Base-by-base conservation (phyloP, 768 basidiomycete species). In the Russula sp. region DNA sequence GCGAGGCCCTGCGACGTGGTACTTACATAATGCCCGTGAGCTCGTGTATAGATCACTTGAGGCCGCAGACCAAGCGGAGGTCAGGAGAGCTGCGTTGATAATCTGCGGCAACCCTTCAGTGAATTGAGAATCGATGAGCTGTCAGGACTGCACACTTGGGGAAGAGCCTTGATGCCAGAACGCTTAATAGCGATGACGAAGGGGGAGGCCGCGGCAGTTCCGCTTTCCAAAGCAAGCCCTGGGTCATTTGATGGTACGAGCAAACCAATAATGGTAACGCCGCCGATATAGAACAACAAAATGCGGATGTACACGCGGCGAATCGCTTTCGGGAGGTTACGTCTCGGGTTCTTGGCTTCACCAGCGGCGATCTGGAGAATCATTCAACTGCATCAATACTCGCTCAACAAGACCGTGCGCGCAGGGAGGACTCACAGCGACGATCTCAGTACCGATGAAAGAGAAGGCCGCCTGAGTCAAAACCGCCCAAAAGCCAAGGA, bases 371-470 rank as follows among this genome's bases (percentile, higher is more conserved):
- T 89, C 88, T 89, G 68, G 49, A 42, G 20, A 11, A 1, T 2
- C 16, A 44, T 44, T 44, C 16, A 18, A 18, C 35, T 37, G 18
- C 1, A 1, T 44, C 44, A 45, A 14, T n/a, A 18, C n/a, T 42
- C 51, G 54, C 44, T n/a, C n/a, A 35, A 44, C 61, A 40, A 70
- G 35, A 6, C 35, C 5, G 11, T 57, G 8, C 22, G 20, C 40
- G 16, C 51, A 9, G 45, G 13, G 27, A n/a, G 37, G 6, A 77
- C 83, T 69, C 77, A 90, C 87, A 34, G 91, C 92, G 47, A 96
- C 93, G 70, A 96, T 94, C 74, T 98, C 95, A 6, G 93, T 94
- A 16, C 94, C 95, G 63, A 94, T 93, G 73, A 81, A 95, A 11
- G 91, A 93, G 79, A 95, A 97, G 14, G 91, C 93, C 4, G 95